Conservation (phyloP, 768 basidiomycete genomes). For the Termitomyces sp. region DNA sequence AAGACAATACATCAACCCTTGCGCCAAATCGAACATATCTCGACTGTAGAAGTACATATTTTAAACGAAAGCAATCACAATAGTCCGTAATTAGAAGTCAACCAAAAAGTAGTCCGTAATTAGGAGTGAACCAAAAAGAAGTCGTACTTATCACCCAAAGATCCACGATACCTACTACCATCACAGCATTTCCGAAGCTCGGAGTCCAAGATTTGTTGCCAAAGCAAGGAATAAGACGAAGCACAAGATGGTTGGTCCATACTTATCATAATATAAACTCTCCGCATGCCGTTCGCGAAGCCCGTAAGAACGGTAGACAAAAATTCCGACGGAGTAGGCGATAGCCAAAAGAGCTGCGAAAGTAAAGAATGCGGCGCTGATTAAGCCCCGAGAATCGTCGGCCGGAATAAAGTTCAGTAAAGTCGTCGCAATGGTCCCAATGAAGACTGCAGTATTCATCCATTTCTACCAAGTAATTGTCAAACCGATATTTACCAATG, state of each 20-base stretch:
- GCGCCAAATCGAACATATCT: not conserved
- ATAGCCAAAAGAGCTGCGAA: conserved; percentile 85
- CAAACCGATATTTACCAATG: not conserved
- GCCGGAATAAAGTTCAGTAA: conserved; percentile 80
- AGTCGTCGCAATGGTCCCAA: conserved; percentile 86
- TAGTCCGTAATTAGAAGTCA: not conserved
- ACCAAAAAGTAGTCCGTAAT: not conserved
- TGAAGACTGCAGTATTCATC: conserved; percentile 82
- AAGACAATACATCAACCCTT: not conserved
- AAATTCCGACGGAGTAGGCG: conserved; percentile 79
- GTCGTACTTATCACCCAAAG: not conserved
- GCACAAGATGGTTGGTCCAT: conserved; percentile 76
- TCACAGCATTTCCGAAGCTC: conserved; percentile 48
- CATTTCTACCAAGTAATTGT: conserved; percentile 56
- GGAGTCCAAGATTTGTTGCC: conserved; percentile 67
- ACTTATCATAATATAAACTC: conserved; percentile 86
- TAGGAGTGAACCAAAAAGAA: not conserved
- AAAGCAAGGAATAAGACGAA: conserved; percentile 63
- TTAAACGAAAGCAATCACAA: not conserved
- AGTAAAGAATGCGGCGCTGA: conserved; percentile 87
- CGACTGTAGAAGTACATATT: not conserved
- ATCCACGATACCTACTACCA: not conserved
- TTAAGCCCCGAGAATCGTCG: conserved; percentile 69
- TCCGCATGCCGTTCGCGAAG: conserved; percentile 69
- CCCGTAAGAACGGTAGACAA: conserved; percentile 66